These are phyloP conservation scores for Fusarium tupiense DNA, from an alignment of 2,329 filamentous ascomycete species.

Conservation along the genomic window DNA sequence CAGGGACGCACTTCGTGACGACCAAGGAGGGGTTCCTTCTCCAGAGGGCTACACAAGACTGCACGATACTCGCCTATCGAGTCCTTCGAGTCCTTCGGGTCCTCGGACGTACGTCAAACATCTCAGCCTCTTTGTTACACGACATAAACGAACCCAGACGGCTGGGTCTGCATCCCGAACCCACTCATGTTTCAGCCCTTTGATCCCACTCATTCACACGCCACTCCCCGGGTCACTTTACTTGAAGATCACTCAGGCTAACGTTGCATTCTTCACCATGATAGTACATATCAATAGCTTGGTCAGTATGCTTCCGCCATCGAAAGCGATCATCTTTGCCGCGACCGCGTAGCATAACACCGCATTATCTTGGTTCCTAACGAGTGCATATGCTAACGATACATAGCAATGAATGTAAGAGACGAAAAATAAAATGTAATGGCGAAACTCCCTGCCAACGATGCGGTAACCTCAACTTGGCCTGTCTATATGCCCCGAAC, in stretches of 20 bases:
- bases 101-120: neutral
- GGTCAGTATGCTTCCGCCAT: slow-evolving; percentile 55
- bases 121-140: slow-evolving; percentile 16
- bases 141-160: slow-evolving; percentile 9
- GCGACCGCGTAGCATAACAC: neutral
- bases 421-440: slow-evolving; percentile 81
- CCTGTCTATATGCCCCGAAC: slow-evolving; percentile 73
- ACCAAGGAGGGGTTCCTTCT: neutral
- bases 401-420: slow-evolving; percentile 75
- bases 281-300: slow-evolving; percentile 70
- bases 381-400: neutral
- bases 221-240: neutral
- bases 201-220: neutral
- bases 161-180: neutral
- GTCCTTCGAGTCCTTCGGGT: neutral
- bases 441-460: slow-evolving; percentile 74
- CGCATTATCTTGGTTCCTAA: neutral
- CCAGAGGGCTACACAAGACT: neutral
- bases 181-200: neutral
- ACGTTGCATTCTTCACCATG: slow-evolving; percentile 13
- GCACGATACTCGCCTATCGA: slow-evolving; percentile 17
- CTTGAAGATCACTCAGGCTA: slow-evolving; percentile 20
- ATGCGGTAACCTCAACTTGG: slow-evolving; percentile 73
- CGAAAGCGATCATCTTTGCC: neutral
- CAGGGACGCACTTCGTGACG: neutral